Percentiles rank a stretch among this genome's conserved stretches.
phyloP scores from a whole-genome alignment of 495 filamentous ascomycete genomes.

The Lophiostoma macrostomum region DNA sequence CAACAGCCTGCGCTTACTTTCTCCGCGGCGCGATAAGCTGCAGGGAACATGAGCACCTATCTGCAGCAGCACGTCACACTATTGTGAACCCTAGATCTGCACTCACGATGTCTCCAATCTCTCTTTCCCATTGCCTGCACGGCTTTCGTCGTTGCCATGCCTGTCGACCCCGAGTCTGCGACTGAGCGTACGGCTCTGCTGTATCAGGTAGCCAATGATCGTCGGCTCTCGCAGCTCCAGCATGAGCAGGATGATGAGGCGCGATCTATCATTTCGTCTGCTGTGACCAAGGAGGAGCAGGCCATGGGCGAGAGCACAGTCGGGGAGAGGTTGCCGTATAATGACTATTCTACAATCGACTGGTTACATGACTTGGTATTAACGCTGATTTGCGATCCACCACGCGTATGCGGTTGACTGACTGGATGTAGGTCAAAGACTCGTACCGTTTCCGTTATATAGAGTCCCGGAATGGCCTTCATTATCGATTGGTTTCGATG shows the following conservation, averaged over 20 bases:
- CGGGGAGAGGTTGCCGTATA: slow-evolving; percentile 56
- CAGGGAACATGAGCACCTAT: neutral
- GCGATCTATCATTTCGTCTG: slow-evolving; percentile 35
- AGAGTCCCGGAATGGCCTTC: slow-evolving; percentile 42
- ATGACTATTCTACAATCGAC: slow-evolving; percentile 58
- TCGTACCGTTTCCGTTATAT: slow-evolving; percentile 51
- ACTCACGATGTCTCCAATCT: slow-evolving; percentile 2
- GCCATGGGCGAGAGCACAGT: slow-evolving; percentile 44
- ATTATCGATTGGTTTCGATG: slow-evolving; percentile 32
- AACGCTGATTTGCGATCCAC: too few species aligned
- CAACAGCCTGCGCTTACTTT: too few species aligned
- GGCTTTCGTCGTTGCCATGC: slow-evolving; percentile 4
- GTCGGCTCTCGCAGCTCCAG: slow-evolving; percentile 36
- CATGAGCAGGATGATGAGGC: slow-evolving; percentile 39
- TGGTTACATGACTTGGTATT: slow-evolving; percentile 59
- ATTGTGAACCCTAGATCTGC: slow-evolving; percentile 3
- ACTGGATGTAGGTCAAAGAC: slow-evolving; percentile 49
- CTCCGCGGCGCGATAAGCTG: slow-evolving; percentile 17
- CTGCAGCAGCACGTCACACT: slow-evolving; percentile 12
- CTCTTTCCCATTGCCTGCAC: neutral
- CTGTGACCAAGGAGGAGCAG: slow-evolving; percentile 47
- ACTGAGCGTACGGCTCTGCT: slow-evolving; percentile 41
- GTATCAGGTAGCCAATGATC: slow-evolving; percentile 30
- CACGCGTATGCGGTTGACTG: too few species aligned
- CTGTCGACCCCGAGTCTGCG: slow-evolving; percentile 22